Evolutionary conservation across 1,139 yeast genomes (phyloP).

Genomic region (Saccharomycopsis phalli): DNA sequence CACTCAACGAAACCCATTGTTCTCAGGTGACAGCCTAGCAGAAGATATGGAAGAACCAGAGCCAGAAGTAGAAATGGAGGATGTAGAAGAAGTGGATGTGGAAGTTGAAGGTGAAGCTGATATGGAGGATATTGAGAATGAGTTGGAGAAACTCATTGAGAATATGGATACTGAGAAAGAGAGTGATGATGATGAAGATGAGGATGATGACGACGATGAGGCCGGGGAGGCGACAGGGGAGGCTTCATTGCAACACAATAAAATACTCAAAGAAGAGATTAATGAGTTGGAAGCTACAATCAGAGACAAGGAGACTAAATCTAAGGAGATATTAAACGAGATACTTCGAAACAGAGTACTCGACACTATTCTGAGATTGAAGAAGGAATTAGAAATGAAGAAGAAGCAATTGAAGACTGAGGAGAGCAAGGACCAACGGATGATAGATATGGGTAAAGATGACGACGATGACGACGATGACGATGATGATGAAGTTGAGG

Average conservation of each 20-base stretch:
- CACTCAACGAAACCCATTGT: conserved; percentile 19
- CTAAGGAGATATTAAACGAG: conserved; percentile 74
- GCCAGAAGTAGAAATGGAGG: conserved; percentile 21
- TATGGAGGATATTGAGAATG: conserved; percentile 25
- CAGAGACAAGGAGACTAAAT: conserved; percentile 63
- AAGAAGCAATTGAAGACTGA: conserved; percentile 52
- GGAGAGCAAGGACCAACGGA: conserved; percentile 27
- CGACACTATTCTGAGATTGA: conserved; percentile 71
- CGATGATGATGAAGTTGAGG: conserved; percentile 25
- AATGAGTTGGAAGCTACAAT: conserved; percentile 75
- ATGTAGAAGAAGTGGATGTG: conserved; percentile 24
- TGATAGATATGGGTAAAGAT: conserved; percentile 25
- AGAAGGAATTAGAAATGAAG: conserved; percentile 77
- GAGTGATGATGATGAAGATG: conserved; percentile 33
- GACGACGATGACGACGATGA: conserved; percentile 25
- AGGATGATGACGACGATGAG: conserved; percentile 41
- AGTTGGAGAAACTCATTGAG: conserved; percentile 26
- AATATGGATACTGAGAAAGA: conserved; percentile 31
- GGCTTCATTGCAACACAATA: conserved; percentile 60
- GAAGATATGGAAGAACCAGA: conserved; percentile 23
- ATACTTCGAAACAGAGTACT: conserved; percentile 82
- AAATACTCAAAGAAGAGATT: conserved; percentile 77
- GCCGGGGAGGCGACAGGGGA: conserved; percentile 49
- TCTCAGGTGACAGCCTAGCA: conserved; percentile 10
- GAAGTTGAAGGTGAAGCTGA: conserved; percentile 26